Base-by-base conservation (phyloP, 2,329 filamentous ascomycete genomes). In the Pyrenochaeta sp. region DNA sequence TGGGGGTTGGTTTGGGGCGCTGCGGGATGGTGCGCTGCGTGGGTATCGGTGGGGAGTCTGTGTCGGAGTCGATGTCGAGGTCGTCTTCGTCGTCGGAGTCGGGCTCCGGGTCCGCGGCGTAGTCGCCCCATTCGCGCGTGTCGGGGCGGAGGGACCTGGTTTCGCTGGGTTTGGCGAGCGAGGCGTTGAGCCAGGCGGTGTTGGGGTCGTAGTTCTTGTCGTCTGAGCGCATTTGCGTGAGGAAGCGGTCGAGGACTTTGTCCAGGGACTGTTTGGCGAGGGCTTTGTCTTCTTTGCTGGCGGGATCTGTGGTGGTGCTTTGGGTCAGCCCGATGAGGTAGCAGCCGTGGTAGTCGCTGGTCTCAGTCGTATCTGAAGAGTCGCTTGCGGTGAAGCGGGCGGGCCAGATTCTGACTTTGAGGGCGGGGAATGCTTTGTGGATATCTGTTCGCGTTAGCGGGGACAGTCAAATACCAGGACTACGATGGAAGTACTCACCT, bases 341-440 rank as follows among this genome's bases (percentile, higher is more conserved):
- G 49, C 75, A 82, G 3, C 82, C 81, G 24, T 83, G 76, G 50
- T 83, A 84, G 46, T 86, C 81, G 6, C 34, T 54, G 1, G 61
- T 58, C 9, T 58, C 61, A 1, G 62, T 50, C 1, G 8, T 8
- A 3, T 29, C 20, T 3, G 32, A 20, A 17, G 59, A 43, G 6
- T 49, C 35, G 5, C 55, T 63, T 0, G 71, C 18, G 2, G 62
- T 74, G 47, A 87, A 87, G 7, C 82, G 75, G 6, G 76, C 78
- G 2, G 85, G 84, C 84, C 84, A 88, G 15, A 87, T 81, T 14
- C 82, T 77, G 2, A 80, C 76, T 32, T 78, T 69, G 3, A 86
- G 56, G 2, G 71, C 65, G 0, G 81, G 78, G 11, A 83, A 63
- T 9, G 76, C 76, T 34, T 77, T 77, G 45, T 81, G 72, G 13